Evolutionary conservation across 2,329 filamentous ascomycete species (phyloP), one percentile per base, ranked within the genome.

Genomic region (Alternaria consortialis): DNA sequence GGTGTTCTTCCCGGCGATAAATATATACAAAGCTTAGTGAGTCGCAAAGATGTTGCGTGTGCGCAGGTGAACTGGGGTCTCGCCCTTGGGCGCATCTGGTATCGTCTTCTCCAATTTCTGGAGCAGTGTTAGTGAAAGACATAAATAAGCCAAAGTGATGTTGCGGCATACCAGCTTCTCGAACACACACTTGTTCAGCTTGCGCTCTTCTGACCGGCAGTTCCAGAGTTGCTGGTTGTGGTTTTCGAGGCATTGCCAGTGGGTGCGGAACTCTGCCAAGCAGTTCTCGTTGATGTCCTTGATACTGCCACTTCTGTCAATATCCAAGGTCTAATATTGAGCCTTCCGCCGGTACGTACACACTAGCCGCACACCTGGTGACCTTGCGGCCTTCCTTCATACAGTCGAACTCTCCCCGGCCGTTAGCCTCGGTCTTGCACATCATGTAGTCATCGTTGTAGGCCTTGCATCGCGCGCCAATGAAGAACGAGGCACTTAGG

Each of bases 391-490:
- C 95, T 84, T 99, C 95, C 86, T 92, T 94, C 87, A 99, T 84
- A 83, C 95, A 99, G 71, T 97, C 92, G 66, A 96, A 81, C 85
- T 99, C 95, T 80, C 93, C 95, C 81, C 88, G 89, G 74, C 95
- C 95, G 65, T 92, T 90, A 74, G 93, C 90, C 83, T 97, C 93
- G 71, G 88, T 92, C 90, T 99, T 99, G 91, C 95, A 99, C 85
- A 97, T 92, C 94, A 99, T 99, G 84, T 91, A 99, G 83, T 99
- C 95, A 85, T 99, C 95, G 82, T 98, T 98, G 86, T 94, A 99
- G 59, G 91, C 85, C 80, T 88, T 91, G 89, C 95, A 99, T 77
- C 94, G 90, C 70, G 93, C 94, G 66, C 95, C 95, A 79, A 99
- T 99, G 81, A 98, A 99, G 87, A 92, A 99, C 53, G 93, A 89